Evolutionary conservation across 2,329 filamentous ascomycete genomes (phyloP).

Genomic region (Nigrospora sphaerica): DNA sequence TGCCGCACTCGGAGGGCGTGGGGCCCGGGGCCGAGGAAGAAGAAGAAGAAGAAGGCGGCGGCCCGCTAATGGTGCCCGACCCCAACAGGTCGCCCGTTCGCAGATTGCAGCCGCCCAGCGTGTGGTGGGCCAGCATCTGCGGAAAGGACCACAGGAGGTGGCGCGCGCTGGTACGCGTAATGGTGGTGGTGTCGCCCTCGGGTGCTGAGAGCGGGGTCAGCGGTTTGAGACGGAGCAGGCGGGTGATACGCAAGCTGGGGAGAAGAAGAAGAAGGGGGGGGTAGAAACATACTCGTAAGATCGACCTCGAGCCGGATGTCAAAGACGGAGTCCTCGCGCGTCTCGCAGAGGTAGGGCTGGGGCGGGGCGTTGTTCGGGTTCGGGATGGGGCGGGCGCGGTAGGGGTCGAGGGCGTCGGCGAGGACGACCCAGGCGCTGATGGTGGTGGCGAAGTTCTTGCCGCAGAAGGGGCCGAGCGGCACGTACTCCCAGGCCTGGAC

Average conservation of each 20-base stretch:
- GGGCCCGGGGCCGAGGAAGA: too few relatives aligned
- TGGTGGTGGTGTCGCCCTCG: slow-evolving; percentile 44
- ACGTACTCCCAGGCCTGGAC: slow-evolving; percentile 82
- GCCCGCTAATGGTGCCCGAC: slow-evolving; percentile 64
- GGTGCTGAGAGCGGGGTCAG: slow-evolving; percentile 20
- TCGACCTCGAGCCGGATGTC: slow-evolving; percentile 66
- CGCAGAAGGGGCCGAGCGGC: slow-evolving; percentile 74
- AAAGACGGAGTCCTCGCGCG: slow-evolving; percentile 49
- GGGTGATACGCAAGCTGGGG: too few relatives aligned
- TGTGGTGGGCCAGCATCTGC: slow-evolving; percentile 77
- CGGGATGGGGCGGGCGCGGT: slow-evolving; percentile 23
- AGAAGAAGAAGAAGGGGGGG: too few relatives aligned
- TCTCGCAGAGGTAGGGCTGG: slow-evolving; percentile 49
- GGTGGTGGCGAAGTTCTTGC: slow-evolving; percentile 75
- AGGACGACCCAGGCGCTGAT: slow-evolving; percentile 77
- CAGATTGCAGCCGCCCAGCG: slow-evolving; percentile 68
- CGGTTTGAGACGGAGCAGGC: background rate
- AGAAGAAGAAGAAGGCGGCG: too few relatives aligned
- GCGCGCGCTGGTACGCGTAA: slow-evolving; percentile 53
- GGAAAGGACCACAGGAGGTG: slow-evolving; percentile 77
- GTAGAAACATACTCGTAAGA: slow-evolving; percentile 39
- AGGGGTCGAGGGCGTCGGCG: slow-evolving; percentile 64
- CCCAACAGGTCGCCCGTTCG: slow-evolving; percentile 68
- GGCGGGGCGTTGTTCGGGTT: slow-evolving; percentile 24
- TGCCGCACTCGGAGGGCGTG: slow-evolving; percentile 28